phyloP scores from a whole-genome alignment of 495 filamentous ascomycete genomes.

The Annulohypoxylon nitens region DNA sequence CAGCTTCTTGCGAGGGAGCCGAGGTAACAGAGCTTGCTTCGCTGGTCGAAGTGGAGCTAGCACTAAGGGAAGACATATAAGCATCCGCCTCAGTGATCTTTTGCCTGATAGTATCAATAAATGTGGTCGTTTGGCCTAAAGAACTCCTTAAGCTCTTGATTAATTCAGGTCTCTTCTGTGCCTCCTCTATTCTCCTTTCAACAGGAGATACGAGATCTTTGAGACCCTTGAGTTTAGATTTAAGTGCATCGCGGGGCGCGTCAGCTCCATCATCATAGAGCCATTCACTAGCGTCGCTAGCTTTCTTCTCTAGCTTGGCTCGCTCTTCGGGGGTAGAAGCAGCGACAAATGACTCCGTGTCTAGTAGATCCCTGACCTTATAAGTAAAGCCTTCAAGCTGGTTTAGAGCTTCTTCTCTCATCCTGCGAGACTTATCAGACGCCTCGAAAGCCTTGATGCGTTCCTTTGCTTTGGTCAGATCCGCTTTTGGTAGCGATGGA shows the following conservation, averaged over 20 bases:
- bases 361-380: slow-evolving; percentile 82
- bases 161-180: slow-evolving; percentile 72
- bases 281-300: slow-evolving; percentile 83
- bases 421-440: slow-evolving; percentile 80
- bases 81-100: slow-evolving; percentile 62
- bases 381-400: slow-evolving; percentile 95
- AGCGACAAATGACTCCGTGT: slow-evolving; percentile 77
- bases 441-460: slow-evolving; percentile 83
- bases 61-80: slow-evolving; percentile 60
- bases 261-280: slow-evolving; percentile 87
- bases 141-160: slow-evolving; percentile 73
- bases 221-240: slow-evolving; percentile 76
- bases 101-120: slow-evolving; percentile 66
- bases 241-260: slow-evolving; percentile 77
- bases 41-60: slow-evolving; percentile 56
- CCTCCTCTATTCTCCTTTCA: slow-evolving; percentile 75
- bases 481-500: slow-evolving; percentile 66
- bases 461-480: slow-evolving; percentile 74
- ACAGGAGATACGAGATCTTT: slow-evolving; percentile 78
- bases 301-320: slow-evolving; percentile 70
- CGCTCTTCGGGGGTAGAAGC: slow-evolving; percentile 76
- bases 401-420: slow-evolving; percentile 91
- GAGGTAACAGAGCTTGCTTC: slow-evolving; percentile 57
- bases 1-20: slow-evolving; percentile 54
- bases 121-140: slow-evolving; percentile 66